Base-by-base conservation (phyloP, 2,329 filamentous ascomycete species). In the Aspergillus puulaauensis region DNA sequence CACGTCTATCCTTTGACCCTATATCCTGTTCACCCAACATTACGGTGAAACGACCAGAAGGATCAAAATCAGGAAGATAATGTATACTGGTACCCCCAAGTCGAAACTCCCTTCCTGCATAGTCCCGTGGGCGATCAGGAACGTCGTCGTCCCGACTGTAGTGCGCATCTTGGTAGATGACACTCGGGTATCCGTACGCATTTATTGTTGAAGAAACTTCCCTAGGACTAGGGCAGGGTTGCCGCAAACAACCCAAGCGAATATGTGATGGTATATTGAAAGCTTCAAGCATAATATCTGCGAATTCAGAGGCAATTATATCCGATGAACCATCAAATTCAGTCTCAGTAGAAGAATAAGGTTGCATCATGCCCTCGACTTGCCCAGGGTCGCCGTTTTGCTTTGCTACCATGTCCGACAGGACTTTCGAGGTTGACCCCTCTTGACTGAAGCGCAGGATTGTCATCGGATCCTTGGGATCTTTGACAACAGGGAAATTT, bases 111-210 rank as follows among this genome's bases (percentile, higher is more conserved):
- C 87, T 86, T 3, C 93, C 93, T 6, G 90, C 93, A 75, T 96
- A 98, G 73, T 96, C 91, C 53, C 91, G 83, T 33, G 82, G 75
- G 53, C 88, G 84, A 40, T 88, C 82, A 12, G 93, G 92, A 0
- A 97, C 89, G 73, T 98, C 95, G 51, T 81, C 82, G 60, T 96
- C 91, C 27, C 90, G 82, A 65, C 92, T 90, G 70, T 96, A 98
- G 68, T 88, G 93, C 0, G 93, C 88, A 69, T 92, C 87, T 72
- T 92, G 90, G 62, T 96, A 96, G 49, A 97, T 83, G 14, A 90
- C 82, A 57, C 87, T 80, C 0, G 90, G 89, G 8, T 86, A 75
- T 12, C 81, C 81, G 57, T 80, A 74, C n/a, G 79, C 61, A 70
- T 64, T 73, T 71, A 91, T 81, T 0, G 86, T 88, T 1, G 77